Base-by-base conservation (phyloP, 192 early-diverging fungal species). In the Entomortierella beljakovae region DNA sequence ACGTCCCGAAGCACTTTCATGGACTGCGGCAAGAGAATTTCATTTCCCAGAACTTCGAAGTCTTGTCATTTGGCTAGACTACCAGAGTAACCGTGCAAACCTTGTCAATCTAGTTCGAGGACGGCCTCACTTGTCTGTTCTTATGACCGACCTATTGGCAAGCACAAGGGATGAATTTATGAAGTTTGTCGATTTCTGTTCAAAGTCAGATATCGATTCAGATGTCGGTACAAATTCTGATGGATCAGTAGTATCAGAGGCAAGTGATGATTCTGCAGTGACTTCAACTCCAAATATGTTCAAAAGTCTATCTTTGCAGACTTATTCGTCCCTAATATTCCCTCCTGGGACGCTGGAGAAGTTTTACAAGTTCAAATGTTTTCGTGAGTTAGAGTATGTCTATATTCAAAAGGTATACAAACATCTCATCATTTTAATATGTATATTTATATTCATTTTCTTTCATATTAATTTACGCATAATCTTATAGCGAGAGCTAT, bases 91-190 rank as follows among this genome's bases (percentile, higher is more conserved):
- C n/a, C 54, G 62, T 6, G 18, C 43, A 10, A 32, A 48, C 8
- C 26, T 73, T 13, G 15, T 58, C 10, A 28, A 49, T 23, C 46
- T 73, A 9, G 55, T 65, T 29, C 33, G 35, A 4, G 40, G 64
- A 23, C 53, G 71, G n/a, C 63, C 56, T 1, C n/a, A 61, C 20
- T 42, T 74, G 49, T 42, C 26, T 5, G 35, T 32, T 3, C 28
- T 74, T 15, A 40, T 26, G 6, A 74, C 71, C 5, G 71, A 66
- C 13, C 23, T 74, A 3, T 32, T 74, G 25, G 40, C 71, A 1
- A 23, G 18, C 13, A 37, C 10, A 1, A 31, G 57, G 28, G 57
- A 52, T 26, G 57, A 22, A 1, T 49, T 74, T 42, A 38, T 65
- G 6, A 38, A 60, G 5, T 18, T 66, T 11, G 62, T 64, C 32